Conservation (phyloP, 306 rosid genomes). For the Medicago ruthenica region DNA sequence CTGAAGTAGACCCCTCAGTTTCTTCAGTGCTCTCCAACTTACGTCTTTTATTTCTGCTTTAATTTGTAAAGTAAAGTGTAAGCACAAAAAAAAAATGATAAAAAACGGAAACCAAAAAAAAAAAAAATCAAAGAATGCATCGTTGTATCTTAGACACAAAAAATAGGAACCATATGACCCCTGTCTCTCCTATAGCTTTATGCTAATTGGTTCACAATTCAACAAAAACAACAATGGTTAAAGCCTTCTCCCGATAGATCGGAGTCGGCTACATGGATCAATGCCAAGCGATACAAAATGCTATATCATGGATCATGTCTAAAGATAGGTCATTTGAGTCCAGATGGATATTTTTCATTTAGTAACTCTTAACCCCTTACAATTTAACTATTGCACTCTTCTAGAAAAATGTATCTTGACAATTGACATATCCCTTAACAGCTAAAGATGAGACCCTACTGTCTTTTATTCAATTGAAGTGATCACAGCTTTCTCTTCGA, state of each 20-base stretch:
- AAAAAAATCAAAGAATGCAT: conserved; percentile 18
- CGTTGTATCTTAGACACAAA: conserved; percentile 16
- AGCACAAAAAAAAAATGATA: conserved; percentile 12
- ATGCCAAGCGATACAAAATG: not conserved
- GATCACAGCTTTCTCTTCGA: not conserved
- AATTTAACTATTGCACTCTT: not conserved
- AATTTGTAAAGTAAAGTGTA: conserved; percentile 28
- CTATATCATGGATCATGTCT: conserved; percentile 5
- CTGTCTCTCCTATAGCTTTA: conserved; percentile 5
- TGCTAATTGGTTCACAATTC: conserved; percentile 26
- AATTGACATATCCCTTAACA: not conserved
- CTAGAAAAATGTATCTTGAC: not conserved
- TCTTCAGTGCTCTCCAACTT: conserved; percentile 60
- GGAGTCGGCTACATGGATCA: conserved; percentile 5
- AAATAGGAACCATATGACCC: conserved; percentile 6
- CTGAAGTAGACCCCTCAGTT: conserved; percentile 52
- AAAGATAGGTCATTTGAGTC: not conserved
- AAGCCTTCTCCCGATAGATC: conserved; percentile 4
- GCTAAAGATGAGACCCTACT: not conserved
- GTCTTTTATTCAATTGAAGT: not conserved
- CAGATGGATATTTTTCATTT: not conserved
- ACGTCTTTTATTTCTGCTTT: conserved; percentile 61
- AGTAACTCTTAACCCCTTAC: not conserved
- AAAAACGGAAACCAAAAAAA: conserved; percentile 31
- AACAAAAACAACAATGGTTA: not conserved